Percentiles rank a stretch among this genome's conserved stretches.
phyloP scores from a whole-genome alignment of 306 rosid genomes.

The Sesbania bispinosa region DNA sequence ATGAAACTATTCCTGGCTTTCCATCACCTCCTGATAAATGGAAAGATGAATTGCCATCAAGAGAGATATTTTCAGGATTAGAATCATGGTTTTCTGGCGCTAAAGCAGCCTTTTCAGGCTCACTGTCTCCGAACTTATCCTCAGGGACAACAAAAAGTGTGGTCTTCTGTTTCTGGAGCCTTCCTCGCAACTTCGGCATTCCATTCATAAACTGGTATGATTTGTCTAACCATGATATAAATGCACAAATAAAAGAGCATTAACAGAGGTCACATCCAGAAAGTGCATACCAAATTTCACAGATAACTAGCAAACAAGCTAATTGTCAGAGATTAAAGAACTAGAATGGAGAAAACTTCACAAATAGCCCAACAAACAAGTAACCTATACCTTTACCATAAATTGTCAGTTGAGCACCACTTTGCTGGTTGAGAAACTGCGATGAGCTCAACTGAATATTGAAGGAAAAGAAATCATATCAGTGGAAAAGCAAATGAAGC shows the following conservation, averaged over 20 bases:
- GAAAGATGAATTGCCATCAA: slow-evolving; percentile 32
- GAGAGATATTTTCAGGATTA: slow-evolving; percentile 35
- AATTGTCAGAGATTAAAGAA: not conserved
- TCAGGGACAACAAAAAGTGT: slow-evolving; percentile 58
- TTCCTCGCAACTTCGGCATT: too few species aligned
- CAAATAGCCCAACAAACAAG: too few species aligned
- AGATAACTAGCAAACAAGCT: not conserved
- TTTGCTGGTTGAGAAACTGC: slow-evolving; percentile 37
- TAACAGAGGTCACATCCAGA: slow-evolving; percentile 20
- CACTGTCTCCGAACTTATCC: slow-evolving; percentile 45
- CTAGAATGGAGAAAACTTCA: slow-evolving; percentile 18
- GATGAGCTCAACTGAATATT: slow-evolving; percentile 59
- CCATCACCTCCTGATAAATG: slow-evolving; percentile 51
- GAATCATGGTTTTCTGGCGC: slow-evolving; percentile 37
- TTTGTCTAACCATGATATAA: slow-evolving; percentile 35
- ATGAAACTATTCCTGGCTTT: slow-evolving; percentile 69
- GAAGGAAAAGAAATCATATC: slow-evolving; percentile 26
- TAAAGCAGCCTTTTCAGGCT: slow-evolving; percentile 30
- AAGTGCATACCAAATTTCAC: not conserved
- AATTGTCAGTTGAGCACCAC: slow-evolving; percentile 38
- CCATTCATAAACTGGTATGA: slow-evolving; percentile 41
- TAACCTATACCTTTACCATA: slow-evolving; percentile 53
- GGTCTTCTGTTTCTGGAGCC: slow-evolving; percentile 33
- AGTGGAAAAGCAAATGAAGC: slow-evolving; percentile 9
- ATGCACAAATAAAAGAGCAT: slow-evolving; percentile 10